Conservation (phyloP, 202 grass and related monocot species). For the Hordeum pubiflorum region DNA sequence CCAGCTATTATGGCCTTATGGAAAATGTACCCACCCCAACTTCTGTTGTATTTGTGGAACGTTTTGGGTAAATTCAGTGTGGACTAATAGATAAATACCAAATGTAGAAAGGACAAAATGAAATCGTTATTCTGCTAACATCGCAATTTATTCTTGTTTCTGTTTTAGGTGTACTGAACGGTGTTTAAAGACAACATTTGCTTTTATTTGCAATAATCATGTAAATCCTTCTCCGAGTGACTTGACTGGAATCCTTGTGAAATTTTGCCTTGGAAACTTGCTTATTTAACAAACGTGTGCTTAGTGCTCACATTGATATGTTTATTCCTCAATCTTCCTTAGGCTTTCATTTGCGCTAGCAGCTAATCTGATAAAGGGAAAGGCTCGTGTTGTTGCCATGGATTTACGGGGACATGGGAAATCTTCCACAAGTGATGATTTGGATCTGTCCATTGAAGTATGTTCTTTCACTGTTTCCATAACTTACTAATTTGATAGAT, state of each 20-base stretch:
- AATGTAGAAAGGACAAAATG: not conserved
- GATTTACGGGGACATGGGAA: conserved; percentile 92
- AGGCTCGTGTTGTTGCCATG: conserved; percentile 63
- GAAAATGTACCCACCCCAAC: not conserved
- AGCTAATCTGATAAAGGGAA: conserved; percentile 73
- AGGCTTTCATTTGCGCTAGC: conserved; percentile 96
- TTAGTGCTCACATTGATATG: not conserved
- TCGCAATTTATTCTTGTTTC: not conserved
- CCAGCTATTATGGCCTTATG: not conserved
- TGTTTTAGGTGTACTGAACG: not conserved
- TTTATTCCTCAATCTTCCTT: conserved; percentile 16
- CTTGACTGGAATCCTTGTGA: not conserved
- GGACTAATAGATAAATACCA: not conserved
- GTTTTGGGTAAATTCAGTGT: not conserved
- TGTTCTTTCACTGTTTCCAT: conserved; percentile 12
- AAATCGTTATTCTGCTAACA: not conserved
- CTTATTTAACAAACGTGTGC: not conserved
- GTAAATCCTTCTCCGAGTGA: not conserved
- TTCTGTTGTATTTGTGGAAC: not conserved
- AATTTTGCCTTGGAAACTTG: not conserved
- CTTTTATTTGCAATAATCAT: not conserved
- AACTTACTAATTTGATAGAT: conserved; percentile 3
- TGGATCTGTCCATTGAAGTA: conserved; percentile 89
- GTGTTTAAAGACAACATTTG: not conserved
- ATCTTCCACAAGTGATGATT: conserved; percentile 65